Evolutionary conservation across 2,329 filamentous ascomycete genomes (phyloP).

Genomic region (Helminthosporium solani): DNA sequence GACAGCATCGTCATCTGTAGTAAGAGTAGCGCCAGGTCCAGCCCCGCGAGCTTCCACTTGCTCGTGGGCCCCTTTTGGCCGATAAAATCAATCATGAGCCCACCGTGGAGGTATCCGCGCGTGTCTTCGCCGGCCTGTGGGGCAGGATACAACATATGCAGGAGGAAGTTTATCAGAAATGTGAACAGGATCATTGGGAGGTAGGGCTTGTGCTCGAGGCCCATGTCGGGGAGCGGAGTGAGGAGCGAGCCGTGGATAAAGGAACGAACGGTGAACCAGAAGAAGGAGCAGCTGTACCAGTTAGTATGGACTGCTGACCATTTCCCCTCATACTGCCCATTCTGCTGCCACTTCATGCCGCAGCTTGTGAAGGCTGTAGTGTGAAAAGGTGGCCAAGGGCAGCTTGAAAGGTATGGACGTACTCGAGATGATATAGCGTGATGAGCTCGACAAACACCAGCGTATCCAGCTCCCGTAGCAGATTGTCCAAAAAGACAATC

Average conservation of each 20-base stretch:
- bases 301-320: constrained; percentile 18
- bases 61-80: constrained; percentile 60
- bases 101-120: constrained; percentile 60
- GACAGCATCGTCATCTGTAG: constrained; percentile 61
- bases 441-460: constrained; percentile 63
- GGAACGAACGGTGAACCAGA: constrained; percentile 57
- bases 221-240: constrained; percentile 57
- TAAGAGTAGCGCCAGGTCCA: constrained; percentile 56
- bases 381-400: no score
- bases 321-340: no score
- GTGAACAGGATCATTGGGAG: constrained; percentile 55
- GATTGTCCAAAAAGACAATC: constrained; percentile 51
- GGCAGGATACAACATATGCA: constrained; percentile 48
- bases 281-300: constrained; percentile 55
- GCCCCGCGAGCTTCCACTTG: constrained; percentile 52
- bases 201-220: constrained; percentile 50
- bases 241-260: constrained; percentile 59
- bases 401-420: constrained; percentile 37
- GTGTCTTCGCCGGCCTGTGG: constrained; percentile 51
- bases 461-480: constrained; percentile 60
- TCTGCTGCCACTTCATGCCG: no score
- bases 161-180: constrained; percentile 58
- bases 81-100: constrained; percentile 65
- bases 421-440: constrained; percentile 65
- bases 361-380: no score